Evolutionary conservation across 352 stramenopile species (phyloP), one percentile per base, ranked within the genome.

Genomic region (Globisporangium abappressorium): DNA sequence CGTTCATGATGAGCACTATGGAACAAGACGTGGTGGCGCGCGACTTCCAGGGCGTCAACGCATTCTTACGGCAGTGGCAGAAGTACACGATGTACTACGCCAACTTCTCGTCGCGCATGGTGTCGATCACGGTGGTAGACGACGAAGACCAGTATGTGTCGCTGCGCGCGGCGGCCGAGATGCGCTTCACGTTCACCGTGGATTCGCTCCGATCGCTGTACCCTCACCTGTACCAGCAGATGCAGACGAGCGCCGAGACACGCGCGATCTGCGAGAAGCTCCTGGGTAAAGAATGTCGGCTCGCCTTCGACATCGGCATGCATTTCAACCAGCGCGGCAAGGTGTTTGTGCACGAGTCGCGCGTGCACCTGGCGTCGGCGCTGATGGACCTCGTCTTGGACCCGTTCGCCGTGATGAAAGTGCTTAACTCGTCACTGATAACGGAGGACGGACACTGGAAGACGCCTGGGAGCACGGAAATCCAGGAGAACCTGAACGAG

Each of bases 71-170:
- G 18, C 81, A 88, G 68, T 90, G 81, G 81, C 74, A 85, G 61
- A 80, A 76, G 64, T 87, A 90, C 66, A 90, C 81, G 36, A 76
- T 65, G 3, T 81, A 77, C 76, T 81, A 90, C 66, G 66, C 74
- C 26, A 65, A 76, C 30, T 67, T 87, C 15, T 59, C 53, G 15
- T 65, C 78, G 22, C 41, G 54, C 30, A 69, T 89, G 30, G 57
- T 53, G 30, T 60, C 71, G 11, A 62, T 82, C 30, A 61, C 64
- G 5, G 59, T 86, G 5, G 49, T 80, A 3, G 77, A 83, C 24
- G 69, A 85, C 14, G 71, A 74, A 33, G 72, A 75, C 33, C 65
- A 66, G 15, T 73, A 76, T 34, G 72, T 87, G 28, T 75, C 77
- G 15, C 66, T 90, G 33, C 71, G 79, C 49, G 69, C 70, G 2